These are phyloP conservation scores for Medicago ruthenica DNA, from an alignment of 306 rosid genomes.

Conservation along the genomic window DNA sequence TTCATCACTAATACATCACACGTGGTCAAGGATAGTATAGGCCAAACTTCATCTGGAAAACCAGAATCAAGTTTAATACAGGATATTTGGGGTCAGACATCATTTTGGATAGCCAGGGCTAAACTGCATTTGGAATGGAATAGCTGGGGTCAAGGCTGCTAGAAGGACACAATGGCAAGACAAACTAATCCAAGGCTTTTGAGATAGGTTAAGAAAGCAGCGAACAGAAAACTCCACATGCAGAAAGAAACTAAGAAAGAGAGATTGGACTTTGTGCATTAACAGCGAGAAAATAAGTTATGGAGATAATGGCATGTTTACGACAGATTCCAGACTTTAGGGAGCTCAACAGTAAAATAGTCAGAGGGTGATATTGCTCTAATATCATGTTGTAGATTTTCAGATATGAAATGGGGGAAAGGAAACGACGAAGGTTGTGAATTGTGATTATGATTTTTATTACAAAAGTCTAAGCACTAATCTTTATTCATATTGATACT, in stretches of 20 bases:
- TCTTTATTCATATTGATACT: constrained; percentile 1
- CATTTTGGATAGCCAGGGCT: not conserved
- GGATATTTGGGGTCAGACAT: not conserved
- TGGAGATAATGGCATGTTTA: not conserved
- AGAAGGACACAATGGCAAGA: not conserved
- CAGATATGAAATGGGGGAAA: not conserved
- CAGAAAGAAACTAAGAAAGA: not conserved
- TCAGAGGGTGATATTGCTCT: not conserved
- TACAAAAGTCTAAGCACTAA: not conserved
- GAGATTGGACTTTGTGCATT: not conserved
- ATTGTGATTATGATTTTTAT: not conserved
- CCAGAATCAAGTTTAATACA: not conserved
- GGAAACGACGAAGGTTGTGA: not conserved
- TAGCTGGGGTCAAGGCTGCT: not conserved
- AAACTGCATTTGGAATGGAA: constrained; percentile 3
- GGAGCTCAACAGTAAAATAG: not conserved
- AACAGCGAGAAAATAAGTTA: not conserved
- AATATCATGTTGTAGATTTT: constrained; percentile 5
- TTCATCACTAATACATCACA: not conserved
- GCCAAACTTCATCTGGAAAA: not conserved
- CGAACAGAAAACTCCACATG: not conserved
- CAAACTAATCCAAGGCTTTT: not conserved
- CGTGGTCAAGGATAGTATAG: not conserved
- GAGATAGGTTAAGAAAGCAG: not conserved
- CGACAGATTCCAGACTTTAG: not conserved